Conservation (phyloP, 176 grass and related monocot species). For the Musa itinerans region DNA sequence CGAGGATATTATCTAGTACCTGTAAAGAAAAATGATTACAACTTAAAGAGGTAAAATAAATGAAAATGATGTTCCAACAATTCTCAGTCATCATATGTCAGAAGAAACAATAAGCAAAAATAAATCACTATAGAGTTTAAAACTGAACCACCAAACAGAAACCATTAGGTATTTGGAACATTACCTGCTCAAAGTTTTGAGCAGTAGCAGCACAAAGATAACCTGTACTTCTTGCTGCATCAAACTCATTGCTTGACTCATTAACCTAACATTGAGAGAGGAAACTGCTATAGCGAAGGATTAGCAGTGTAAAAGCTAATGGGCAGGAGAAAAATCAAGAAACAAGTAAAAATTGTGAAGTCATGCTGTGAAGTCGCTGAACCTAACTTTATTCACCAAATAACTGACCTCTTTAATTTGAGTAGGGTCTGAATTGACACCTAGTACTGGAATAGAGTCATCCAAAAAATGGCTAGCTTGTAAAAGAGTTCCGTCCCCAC, state of each 20-base stretch:
- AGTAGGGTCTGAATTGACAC: slow-evolving; percentile 94
- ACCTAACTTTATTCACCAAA: not conserved
- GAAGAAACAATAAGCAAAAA: not conserved
- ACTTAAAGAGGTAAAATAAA: not conserved
- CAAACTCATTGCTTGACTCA: slow-evolving; percentile 68
- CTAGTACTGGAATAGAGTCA: slow-evolving; percentile 63
- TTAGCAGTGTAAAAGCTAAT: not conserved
- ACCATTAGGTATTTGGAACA: not conserved
- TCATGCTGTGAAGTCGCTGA: not conserved
- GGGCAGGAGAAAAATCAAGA: not conserved
- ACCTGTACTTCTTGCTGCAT: slow-evolving; percentile 88
- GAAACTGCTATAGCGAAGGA: slow-evolving; percentile 4
- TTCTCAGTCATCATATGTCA: not conserved
- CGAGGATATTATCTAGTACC: slow-evolving; percentile 70
- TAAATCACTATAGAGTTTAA: not conserved
- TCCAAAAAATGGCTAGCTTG: slow-evolving; percentile 73
- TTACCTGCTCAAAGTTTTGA: slow-evolving; percentile 74
- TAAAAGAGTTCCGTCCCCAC: slow-evolving; percentile 84
- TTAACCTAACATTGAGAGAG: slow-evolving; percentile 48
- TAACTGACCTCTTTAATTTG: slow-evolving; percentile 49
- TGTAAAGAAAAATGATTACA: slow-evolving; percentile 16
- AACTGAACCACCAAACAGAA: not conserved
- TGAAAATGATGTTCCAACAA: not conserved
- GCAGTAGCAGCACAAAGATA: slow-evolving; percentile 82
- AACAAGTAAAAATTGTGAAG: not conserved